Base-by-base conservation (phyloP, 257 asterid species). In the Solanum pimpinellifolium region DNA sequence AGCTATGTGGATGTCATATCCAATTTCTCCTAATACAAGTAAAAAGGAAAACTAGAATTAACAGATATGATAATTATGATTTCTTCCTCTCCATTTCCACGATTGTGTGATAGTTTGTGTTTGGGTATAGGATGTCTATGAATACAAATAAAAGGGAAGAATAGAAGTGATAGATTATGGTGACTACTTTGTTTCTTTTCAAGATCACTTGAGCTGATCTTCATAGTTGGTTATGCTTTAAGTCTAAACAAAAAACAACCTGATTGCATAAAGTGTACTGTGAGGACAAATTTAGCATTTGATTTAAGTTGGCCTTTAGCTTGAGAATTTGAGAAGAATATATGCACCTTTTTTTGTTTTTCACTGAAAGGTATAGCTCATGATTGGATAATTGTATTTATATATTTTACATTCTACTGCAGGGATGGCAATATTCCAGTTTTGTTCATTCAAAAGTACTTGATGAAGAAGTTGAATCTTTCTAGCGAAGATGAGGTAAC, bases 381-480 rank as follows among this genome's bases (percentile, higher is more conserved):
- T 78, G 84, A 46, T 27, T 78, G 65, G 4, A 78, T 78, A 60
- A 27, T 25, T 78, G 41, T 25, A 23, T 62, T 88, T 33, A 72
- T 21, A 86, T 37, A 37, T 77, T 82, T 86, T 68, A 65, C 56
- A 33, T 81, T 83, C 56, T 89, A 68, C 76, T 73, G 86, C 95
- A 97, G 99, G 92, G 98, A 97, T 92, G 98, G 98, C 80, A 92
- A 87, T 74, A 90, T 97, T 83, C 94, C 98, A 6, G 93, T 95
- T 89, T 95, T 96, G 23, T 93, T 88, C 80, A 91, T 97, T 88
- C 98, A 93, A 37, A 97, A 94, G 91, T 97, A 94, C 92, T 93
- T 97, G 88, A 92, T 89, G 94, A 91, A 91, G 92, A 97, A 97
- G 90, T 91, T 97, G 86, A 93, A 93, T 88, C 98, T 97, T 52